A percentile compares a stretch with the other conserved stretches of the same genome.
These are phyloP conservation scores for Diaporthe humulicola DNA, from an alignment of 2,329 filamentous ascomycete species.

Conservation along the genomic window DNA sequence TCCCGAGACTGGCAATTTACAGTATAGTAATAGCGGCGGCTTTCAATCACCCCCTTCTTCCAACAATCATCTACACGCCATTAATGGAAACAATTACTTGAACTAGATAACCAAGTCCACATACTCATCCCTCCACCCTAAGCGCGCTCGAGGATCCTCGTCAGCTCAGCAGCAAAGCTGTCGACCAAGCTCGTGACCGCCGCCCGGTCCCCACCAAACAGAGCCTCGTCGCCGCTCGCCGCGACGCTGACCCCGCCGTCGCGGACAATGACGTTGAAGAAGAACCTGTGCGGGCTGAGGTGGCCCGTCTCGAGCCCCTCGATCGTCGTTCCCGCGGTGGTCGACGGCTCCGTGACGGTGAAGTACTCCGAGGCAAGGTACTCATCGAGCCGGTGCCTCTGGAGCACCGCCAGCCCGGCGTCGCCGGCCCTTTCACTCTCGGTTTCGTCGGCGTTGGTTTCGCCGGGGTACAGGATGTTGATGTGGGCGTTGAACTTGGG, in stretches of 20 bases:
- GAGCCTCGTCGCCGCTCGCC: constrained; percentile 38
- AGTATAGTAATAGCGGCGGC: too few species aligned
- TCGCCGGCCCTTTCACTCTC: neutral
- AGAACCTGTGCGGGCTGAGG: constrained; percentile 35
- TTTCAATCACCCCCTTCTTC: neutral
- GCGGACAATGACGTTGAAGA: constrained; percentile 40
- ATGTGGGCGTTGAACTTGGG: constrained; percentile 39
- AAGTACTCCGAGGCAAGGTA: constrained; percentile 41
- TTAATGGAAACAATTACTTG: neutral
- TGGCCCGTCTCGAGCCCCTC: constrained; percentile 34
- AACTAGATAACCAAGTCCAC: neutral
- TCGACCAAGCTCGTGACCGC: constrained; percentile 20
- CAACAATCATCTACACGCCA: neutral
- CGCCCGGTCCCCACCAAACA: constrained; percentile 20
- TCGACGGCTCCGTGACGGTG: constrained; percentile 32
- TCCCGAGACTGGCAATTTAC: too few species aligned
- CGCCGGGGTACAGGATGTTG: constrained; percentile 39
- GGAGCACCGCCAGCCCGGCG: constrained; percentile 15
- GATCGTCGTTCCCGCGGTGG: neutral
- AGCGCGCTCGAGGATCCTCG: constrained; percentile 18
- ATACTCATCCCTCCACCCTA: neutral
- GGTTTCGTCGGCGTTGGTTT: neutral
- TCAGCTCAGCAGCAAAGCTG: constrained; percentile 25
- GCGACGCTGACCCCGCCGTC: constrained; percentile 30
- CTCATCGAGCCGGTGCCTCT: constrained; percentile 39